Base-by-base conservation (phyloP, 2,329 filamentous ascomycete species). In the Penicillium vulpinum region DNA sequence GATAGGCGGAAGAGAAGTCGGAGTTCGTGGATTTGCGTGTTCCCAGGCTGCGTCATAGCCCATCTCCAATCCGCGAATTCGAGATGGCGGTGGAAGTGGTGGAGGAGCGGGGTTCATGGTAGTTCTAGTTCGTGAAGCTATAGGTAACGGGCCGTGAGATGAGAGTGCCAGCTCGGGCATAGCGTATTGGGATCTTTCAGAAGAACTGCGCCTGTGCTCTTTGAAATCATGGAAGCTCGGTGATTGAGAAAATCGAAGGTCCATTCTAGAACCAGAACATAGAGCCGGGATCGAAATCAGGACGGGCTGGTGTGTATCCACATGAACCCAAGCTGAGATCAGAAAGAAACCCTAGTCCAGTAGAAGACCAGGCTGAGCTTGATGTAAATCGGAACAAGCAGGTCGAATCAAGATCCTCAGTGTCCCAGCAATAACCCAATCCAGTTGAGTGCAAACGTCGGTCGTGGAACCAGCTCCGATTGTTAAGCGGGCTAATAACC, bases 71-170 rank as follows among this genome's bases (percentile, higher is more conserved):
- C 85, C 82, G 62, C 79, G 77, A 57, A 88, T 81, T 68, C 79
- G 80, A 51, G 86, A 83, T 56, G 87, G 87, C 64, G 86, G 87
- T 65, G 86, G 87, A 66, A 89, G 78, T 48, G 86, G 85, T 61
- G 87, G 86, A 57, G 87, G 86, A 49, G 79, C 77, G 41, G 72
- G 69, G 48, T 74, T 68, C 57, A 75, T 70, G 51, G 67, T 68
- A 67, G 81, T 79, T 59, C 81, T 69, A 67, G 81, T 79, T 58
- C 81, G 78, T 68, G 82, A 80, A 48, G 84, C 85, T 69, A 89
- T 88, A 58, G 85, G 78, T 84, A 89, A 85, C 63, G 84, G 82
- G 60, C 80, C 80, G 60, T 78, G 77, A 40, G 78, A 72, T 45
- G 76, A 67, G 48, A 71, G 71, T 58, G 75, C 67, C 54, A 73